A percentile compares a stretch with the other conserved stretches of the same genome.
Conservation (phyloP, 805 yeast genomes). For the Sungouiella blattae region DNA sequence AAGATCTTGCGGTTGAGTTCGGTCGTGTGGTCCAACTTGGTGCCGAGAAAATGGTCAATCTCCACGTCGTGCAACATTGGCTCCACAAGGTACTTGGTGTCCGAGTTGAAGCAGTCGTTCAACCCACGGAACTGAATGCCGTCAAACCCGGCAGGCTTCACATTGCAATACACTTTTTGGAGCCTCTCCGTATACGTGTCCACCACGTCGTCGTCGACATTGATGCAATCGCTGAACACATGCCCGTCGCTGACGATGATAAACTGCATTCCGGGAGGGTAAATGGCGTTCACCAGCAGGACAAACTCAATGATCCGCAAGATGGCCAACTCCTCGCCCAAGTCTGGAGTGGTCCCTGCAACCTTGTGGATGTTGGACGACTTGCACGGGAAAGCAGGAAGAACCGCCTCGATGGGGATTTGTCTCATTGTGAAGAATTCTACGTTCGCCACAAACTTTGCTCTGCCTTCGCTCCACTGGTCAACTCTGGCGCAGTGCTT, state of each 20-base stretch:
- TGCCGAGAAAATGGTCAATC: constrained; percentile 31
- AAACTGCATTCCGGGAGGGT: constrained; percentile 53
- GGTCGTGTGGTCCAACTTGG: constrained; percentile 28
- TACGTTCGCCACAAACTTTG: constrained; percentile 38
- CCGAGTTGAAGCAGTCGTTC: constrained; percentile 31
- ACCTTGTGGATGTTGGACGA: constrained; percentile 57
- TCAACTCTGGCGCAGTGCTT: constrained; percentile 47
- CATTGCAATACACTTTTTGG: constrained; percentile 36
- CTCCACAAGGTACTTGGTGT: constrained; percentile 12
- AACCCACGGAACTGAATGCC: constrained; percentile 33
- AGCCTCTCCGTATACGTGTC: constrained; percentile 45
- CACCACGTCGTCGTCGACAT: constrained; percentile 55
- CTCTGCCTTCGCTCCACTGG: constrained; percentile 44
- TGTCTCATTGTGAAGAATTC: constrained; percentile 48
- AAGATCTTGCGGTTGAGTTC: constrained; percentile 36
- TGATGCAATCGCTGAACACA: constrained; percentile 62
- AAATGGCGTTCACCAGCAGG: constrained; percentile 27
- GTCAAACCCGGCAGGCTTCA: constrained; percentile 27
- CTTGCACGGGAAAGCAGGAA: constrained; percentile 66
- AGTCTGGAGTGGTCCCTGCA: constrained; percentile 47
- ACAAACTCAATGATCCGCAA: constrained; percentile 30
- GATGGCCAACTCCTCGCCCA: constrained; percentile 43
- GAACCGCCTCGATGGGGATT: constrained; percentile 49
- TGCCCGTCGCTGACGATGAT: constrained; percentile 64
- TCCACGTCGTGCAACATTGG: constrained; percentile 17